Conservation (phyloP, 768 basidiomycete genomes). For the Lentinula edodes region DNA sequence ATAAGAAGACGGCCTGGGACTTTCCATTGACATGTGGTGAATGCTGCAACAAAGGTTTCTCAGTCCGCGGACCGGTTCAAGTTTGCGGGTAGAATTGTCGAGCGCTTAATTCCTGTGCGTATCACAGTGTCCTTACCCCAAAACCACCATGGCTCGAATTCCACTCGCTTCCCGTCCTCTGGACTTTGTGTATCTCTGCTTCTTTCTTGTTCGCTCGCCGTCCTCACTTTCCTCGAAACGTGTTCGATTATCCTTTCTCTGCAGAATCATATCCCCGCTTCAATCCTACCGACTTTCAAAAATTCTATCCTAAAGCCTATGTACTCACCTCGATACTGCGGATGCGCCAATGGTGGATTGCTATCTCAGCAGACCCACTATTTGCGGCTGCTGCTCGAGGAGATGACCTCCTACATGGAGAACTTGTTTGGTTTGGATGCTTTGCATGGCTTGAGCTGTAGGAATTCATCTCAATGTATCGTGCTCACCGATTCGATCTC, state of each 20-base stretch:
- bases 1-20: neutral
- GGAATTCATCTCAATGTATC: neutral
- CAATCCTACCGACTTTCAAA: constrained; percentile 64
- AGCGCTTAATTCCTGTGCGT: neutral
- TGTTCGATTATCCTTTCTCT: neutral
- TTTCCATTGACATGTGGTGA: neutral
- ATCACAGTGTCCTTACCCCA: neutral
- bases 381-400: constrained; percentile 46
- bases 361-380: constrained; percentile 62
- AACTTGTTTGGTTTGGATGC: constrained; percentile 23
- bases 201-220: constrained; percentile 51
- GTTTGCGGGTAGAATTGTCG: neutral
- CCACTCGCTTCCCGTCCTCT: constrained; percentile 36
- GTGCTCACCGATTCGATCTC: neutral
- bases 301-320: constrained; percentile 48
- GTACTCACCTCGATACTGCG: constrained; percentile 42
- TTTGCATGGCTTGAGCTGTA: constrained; percentile 5
- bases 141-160: neutral
- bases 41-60: neutral
- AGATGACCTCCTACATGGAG: constrained; percentile 22
- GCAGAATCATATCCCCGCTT: constrained; percentile 61
- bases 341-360: constrained; percentile 46
- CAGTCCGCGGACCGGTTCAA: neutral
- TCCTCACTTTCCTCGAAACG: neutral
- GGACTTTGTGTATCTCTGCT: constrained; percentile 65